Conservation (phyloP, 768 basidiomycete species). For the Symmetrospora coprosmae region DNA sequence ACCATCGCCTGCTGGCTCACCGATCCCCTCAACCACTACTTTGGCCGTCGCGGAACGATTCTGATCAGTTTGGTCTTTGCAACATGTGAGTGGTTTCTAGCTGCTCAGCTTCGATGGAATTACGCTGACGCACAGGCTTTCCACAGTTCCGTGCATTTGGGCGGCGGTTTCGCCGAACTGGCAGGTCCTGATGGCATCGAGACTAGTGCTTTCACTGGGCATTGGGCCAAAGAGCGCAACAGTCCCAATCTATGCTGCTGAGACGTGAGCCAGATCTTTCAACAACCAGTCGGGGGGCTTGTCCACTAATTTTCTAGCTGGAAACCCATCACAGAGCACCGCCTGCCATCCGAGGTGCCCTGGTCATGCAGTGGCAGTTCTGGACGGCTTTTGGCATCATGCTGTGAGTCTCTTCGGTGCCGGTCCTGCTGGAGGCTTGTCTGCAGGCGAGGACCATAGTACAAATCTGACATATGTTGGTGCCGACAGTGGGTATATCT, state of each 20-base stretch:
- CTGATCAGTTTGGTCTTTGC: conserved; percentile 39
- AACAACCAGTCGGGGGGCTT: too few species aligned
- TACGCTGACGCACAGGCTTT: conserved; percentile 21
- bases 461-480: too few species aligned
- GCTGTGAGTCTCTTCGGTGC: background rate
- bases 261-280: too few species aligned
- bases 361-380: conserved; percentile 73
- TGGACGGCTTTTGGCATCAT: conserved; percentile 31
- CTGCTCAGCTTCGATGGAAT: background rate
- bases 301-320: too few species aligned
- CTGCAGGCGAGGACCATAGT: too few species aligned
- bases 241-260: too few species aligned
- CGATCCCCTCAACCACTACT: conserved; percentile 31
- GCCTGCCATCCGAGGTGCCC: conserved; percentile 65
- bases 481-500: conserved; percentile 20
- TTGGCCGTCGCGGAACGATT: conserved; percentile 48
- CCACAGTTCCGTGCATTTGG: conserved; percentile 38
- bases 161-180: conserved; percentile 41
- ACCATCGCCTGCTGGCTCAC: conserved; percentile 41
- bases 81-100: background rate
- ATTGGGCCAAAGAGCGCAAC: conserved; percentile 49
- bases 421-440: too few species aligned
- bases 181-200: conserved; percentile 15
- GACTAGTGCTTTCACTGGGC: conserved; percentile 38
- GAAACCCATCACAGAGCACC: too few species aligned